Evolutionary conservation across 495 filamentous ascomycete species (phyloP), one percentile per base, ranked within the genome.

Genomic region (Lophium mytilinum): DNA sequence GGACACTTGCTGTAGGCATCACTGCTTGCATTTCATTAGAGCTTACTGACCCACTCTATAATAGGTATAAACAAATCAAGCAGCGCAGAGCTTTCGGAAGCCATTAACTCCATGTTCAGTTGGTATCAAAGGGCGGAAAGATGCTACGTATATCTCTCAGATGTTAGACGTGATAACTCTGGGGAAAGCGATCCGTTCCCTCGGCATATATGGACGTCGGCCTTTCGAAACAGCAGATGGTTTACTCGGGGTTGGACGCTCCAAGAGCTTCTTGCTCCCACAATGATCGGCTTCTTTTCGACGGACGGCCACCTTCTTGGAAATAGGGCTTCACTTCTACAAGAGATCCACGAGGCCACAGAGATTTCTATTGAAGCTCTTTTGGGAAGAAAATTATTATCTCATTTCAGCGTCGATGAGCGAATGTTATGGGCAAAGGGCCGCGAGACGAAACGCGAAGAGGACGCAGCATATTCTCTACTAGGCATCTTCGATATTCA

Each of bases 281-380:
- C 34, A 47, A 51, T 37, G n/a, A 58, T 66, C 19, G 53, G 61
- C 21, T 67, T 67, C 42, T 67, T 67, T 49, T 57, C 51, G 42
- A 43, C n/a, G n/a, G 64, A 65, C 8, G 41, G 56, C 45, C 15
- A 52, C 15, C 24, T 35, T 37, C 54, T 67, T 21, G 57, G 64
- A 30, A 53, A 53, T 50, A 66, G 58, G 40, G 15, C 37, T 50
- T 61, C 62, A 35, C 52, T 65, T 14, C 54, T 63, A 43, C 43
- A n/a, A 43, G 18, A 21, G 21, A 52, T 67, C 15, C 40, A 57
- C 37, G 57, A 66, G 1, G 51, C 63, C 15, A 63, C 60, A 10
- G 60, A 50, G 8, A 65, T 65, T 21, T 14, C 60, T 19, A 42
- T 46, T 3, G 21, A 57, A 21, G 57, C 57, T 48, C 58, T 67